Percentiles rank a stretch among this genome's conserved stretches.
phyloP scores from a whole-genome alignment of 2,329 filamentous ascomycete species.

The Keithomyces neogunnii region DNA sequence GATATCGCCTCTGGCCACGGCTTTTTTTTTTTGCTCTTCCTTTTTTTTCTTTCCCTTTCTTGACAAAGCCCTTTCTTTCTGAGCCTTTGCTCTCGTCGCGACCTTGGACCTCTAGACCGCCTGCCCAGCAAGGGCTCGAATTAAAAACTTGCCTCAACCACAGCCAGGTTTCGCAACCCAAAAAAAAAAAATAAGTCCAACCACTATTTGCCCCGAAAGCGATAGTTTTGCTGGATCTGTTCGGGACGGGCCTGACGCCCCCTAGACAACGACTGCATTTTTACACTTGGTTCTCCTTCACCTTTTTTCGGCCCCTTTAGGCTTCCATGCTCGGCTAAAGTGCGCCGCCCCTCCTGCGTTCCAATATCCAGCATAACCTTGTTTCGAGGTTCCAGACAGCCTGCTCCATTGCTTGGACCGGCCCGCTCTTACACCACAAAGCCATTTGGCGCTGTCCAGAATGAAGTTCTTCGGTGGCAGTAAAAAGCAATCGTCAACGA shows the following conservation, averaged over 20 bases:
- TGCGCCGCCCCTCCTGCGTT: slow-evolving; percentile 7
- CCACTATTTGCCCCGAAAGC: background rate
- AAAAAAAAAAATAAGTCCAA: background rate
- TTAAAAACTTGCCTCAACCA: background rate
- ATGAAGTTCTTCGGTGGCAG: slow-evolving; percentile 44
- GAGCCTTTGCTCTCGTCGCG: background rate
- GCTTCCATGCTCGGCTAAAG: slow-evolving; percentile 21
- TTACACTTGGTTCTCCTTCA: background rate
- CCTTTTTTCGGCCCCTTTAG: slow-evolving; percentile 6
- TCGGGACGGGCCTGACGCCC: slow-evolving; percentile 5
- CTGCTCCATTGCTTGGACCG: slow-evolving; percentile 14
- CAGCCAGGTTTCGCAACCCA: background rate
- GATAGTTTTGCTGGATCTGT: background rate
- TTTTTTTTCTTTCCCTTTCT: background rate
- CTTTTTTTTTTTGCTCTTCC: background rate
- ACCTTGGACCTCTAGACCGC: background rate
- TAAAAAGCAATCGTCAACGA: slow-evolving; percentile 28
- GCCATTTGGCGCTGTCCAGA: slow-evolving; percentile 12
- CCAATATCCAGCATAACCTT: slow-evolving; percentile 31
- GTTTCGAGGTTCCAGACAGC: slow-evolving; percentile 29
- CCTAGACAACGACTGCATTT: background rate
- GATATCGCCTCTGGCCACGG: slow-evolving; percentile 2
- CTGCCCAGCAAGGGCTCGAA: background rate
- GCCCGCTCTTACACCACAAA: slow-evolving; percentile 7
- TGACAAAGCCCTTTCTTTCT: background rate